These are phyloP conservation scores for Gossypium ekmanianum DNA, from an alignment of 345 rosid genomes.

Conservation along the genomic window DNA sequence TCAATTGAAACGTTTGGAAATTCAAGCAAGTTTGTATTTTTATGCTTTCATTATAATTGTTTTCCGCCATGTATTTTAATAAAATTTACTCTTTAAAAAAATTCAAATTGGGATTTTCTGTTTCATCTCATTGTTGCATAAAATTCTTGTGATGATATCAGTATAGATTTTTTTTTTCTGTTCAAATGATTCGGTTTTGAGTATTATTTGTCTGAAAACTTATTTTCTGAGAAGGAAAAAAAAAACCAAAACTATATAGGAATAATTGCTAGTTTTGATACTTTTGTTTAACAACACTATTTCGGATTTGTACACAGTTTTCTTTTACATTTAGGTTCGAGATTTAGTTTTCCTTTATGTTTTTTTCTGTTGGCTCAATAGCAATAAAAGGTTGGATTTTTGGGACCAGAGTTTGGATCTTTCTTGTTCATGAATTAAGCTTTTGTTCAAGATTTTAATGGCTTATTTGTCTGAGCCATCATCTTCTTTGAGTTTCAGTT, in stretches of 20 bases:
- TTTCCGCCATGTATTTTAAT: not conserved
- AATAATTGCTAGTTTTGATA: not conserved
- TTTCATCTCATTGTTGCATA: not conserved
- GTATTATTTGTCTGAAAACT: not conserved
- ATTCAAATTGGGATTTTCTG: not conserved
- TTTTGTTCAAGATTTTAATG: conserved; percentile 32
- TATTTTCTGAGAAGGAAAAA: not conserved
- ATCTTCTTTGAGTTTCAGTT: conserved; percentile 70
- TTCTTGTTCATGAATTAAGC: conserved; percentile 2
- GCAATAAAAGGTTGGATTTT: not conserved
- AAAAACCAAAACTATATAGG: not conserved
- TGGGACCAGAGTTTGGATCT: conserved; percentile 6
- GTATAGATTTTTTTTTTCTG: too few species aligned
- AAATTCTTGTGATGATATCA: too few species aligned
- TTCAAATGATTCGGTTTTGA: not conserved
- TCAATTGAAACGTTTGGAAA: conserved; percentile 7
- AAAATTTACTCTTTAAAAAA: not conserved
- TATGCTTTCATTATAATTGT: not conserved
- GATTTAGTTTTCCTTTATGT: not conserved
- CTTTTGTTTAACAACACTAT: not conserved
- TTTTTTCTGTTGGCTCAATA: too few species aligned
- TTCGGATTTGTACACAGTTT: not conserved
- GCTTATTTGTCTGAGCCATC: conserved; percentile 67
- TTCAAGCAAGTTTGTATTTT: conserved; percentile 12
- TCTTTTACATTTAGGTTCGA: not conserved